Conservation (phyloP, 1,139 yeast species). For the Saccharomyces hybrid region DNA sequence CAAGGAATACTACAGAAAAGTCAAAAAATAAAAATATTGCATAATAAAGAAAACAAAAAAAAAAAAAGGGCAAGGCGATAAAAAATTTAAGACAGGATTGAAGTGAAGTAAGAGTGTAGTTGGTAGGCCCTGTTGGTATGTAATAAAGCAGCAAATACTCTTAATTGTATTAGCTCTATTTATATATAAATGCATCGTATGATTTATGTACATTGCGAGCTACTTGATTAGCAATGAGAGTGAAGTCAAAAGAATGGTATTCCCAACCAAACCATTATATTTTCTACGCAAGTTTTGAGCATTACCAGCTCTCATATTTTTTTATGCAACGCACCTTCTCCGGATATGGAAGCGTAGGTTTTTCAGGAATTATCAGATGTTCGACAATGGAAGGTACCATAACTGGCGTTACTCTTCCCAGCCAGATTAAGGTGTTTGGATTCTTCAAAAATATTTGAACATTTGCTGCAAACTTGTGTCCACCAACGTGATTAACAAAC, state of each 20-base stretch:
- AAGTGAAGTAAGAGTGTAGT: too few species aligned
- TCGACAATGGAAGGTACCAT: constrained; percentile 70
- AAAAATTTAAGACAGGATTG: too few species aligned
- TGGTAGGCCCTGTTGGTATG: too few species aligned
- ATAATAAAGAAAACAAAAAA: too few species aligned
- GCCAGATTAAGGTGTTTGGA: constrained; percentile 76
- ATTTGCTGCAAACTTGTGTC: constrained; percentile 91
- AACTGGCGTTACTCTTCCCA: constrained; percentile 75
- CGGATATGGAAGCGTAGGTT: constrained; percentile 27
- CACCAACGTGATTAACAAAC: constrained; percentile 84
- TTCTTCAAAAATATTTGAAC: constrained; percentile 60
- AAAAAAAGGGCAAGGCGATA: too few species aligned
- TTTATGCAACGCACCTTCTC: constrained; percentile 32
- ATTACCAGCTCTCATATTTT: constrained; percentile 26
- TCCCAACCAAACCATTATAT: too few species aligned
- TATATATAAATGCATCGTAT: too few species aligned
- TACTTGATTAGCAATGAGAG: background rate
- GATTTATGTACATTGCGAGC: background rate
- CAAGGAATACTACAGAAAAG: too few species aligned
- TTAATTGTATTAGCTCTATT: too few species aligned
- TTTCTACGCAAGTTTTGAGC: background rate
- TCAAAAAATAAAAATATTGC: background rate
- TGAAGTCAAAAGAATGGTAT: too few species aligned
- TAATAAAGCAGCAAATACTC: too few species aligned
- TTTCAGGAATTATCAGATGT: constrained; percentile 34